These are phyloP conservation scores for Tricholoma terreum DNA, from an alignment of 768 basidiomycete genomes.

Conservation along the genomic window DNA sequence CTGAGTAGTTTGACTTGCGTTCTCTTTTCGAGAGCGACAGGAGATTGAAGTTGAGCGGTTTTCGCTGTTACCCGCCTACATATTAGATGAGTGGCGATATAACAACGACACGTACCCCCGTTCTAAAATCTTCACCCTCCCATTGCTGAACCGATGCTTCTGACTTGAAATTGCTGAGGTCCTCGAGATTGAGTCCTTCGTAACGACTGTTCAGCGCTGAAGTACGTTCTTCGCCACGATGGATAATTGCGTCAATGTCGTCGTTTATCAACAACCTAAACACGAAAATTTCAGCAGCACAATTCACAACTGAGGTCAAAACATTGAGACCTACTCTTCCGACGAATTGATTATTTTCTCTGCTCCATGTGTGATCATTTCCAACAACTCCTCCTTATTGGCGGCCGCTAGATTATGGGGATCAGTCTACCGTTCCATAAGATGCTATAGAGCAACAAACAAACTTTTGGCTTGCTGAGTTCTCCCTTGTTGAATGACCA, in stretches of 20 bases:
- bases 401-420: slow-evolving; percentile 61
- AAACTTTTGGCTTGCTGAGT: slow-evolving; percentile 75
- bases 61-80: slow-evolving; percentile 41
- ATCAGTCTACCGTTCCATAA: slow-evolving; percentile 1
- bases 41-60: slow-evolving; percentile 70
- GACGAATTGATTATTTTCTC: slow-evolving; percentile 89
- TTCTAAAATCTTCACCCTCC: slow-evolving; percentile 92
- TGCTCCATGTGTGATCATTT: slow-evolving; percentile 98
- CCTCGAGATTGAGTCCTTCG: slow-evolving; percentile 89
- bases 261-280: slow-evolving; percentile 72
- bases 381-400: slow-evolving; percentile 92
- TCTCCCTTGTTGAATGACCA: slow-evolving; percentile 95
- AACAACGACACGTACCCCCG: slow-evolving; percentile 48
- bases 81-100: background rate
- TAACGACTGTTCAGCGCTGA: slow-evolving; percentile 88
- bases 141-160: slow-evolving; percentile 89
- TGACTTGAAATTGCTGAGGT: slow-evolving; percentile 95
- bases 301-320: background rate
- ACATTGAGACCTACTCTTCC: slow-evolving; percentile 54
- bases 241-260: slow-evolving; percentile 94
- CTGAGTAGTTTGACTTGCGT: slow-evolving; percentile 90
- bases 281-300: background rate
- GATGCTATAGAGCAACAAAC: slow-evolving; percentile 13
- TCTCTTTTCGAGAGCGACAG: slow-evolving; percentile 90
- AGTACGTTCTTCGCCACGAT: slow-evolving; percentile 87